Conservation (phyloP, 208 protist genomes). For the Vickermania spadyakhi region DNA sequence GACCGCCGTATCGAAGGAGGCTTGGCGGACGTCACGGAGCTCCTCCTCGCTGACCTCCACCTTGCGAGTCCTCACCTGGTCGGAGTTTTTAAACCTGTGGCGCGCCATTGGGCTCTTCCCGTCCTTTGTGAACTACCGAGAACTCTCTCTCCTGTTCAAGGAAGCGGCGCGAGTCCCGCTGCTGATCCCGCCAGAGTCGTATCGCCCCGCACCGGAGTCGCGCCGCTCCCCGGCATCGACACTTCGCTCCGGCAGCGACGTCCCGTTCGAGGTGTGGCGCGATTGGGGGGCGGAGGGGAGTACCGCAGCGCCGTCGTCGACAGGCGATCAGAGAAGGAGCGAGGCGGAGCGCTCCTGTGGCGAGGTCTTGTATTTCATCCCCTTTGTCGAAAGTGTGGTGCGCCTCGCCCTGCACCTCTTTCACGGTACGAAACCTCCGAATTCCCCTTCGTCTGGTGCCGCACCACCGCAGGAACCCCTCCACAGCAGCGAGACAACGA, state of each 20-base stretch:
- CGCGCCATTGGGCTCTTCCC: background rate
- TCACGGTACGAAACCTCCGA: background rate
- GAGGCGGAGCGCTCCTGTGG: background rate
- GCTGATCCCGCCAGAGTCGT: background rate
- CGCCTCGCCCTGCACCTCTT: conserved; percentile 2
- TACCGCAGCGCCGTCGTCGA: background rate
- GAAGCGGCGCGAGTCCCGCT: background rate
- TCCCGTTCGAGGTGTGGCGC: background rate
- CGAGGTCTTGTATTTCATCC: background rate
- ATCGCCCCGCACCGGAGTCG: too few relatives aligned
- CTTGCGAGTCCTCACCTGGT: background rate
- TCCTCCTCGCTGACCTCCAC: background rate
- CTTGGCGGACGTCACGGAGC: background rate
- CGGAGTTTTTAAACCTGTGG: background rate
- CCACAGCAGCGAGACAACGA: too few relatives aligned
- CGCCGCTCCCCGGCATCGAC: background rate
- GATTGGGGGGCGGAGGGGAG: background rate
- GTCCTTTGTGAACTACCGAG: background rate
- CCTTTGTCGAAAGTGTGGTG: conserved; percentile 2
- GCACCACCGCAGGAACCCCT: too few relatives aligned
- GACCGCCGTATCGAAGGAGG: background rate
- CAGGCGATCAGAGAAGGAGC: background rate
- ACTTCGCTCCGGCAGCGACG: background rate
- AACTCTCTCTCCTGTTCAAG: background rate
- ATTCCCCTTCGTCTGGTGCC: too few relatives aligned